Percentiles rank a stretch among this genome's conserved stretches.
Conservation (phyloP, 371 early-diverging fungal species). For the Edhazardia aedis region DNA sequence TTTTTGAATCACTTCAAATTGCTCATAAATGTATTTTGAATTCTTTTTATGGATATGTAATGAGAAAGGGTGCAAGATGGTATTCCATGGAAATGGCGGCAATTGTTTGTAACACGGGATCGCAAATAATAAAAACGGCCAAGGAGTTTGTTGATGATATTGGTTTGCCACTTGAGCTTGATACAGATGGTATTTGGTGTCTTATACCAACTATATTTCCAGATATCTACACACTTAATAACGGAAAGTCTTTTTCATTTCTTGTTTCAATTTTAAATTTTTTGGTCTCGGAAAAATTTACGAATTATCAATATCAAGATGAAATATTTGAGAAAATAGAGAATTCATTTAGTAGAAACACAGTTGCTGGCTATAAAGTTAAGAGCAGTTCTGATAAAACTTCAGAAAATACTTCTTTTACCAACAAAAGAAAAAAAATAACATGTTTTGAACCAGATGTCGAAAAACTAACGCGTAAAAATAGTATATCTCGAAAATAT, state of each 20-base stretch:
- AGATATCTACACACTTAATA: constrained; percentile 57
- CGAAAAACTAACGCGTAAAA: constrained; percentile 22
- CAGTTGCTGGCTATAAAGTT: too few species aligned
- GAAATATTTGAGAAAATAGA: neutral
- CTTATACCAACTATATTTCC: constrained; percentile 76
- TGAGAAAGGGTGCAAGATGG: constrained; percentile 96
- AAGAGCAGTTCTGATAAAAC: neutral
- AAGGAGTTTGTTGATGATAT: constrained; percentile 68
- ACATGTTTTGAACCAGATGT: too few species aligned
- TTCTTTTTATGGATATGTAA: constrained; percentile 97
- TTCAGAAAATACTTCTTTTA: constrained; percentile 39
- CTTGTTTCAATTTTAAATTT: constrained; percentile 90
- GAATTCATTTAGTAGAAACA: too few species aligned
- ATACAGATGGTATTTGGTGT: constrained; percentile 99
- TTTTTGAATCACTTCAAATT: constrained; percentile 83
- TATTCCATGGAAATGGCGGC: constrained; percentile 98
- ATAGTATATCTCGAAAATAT: constrained; percentile 49
- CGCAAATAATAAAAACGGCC: constrained; percentile 83
- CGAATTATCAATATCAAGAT: constrained; percentile 81
- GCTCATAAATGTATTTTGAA: constrained; percentile 89
- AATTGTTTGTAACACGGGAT: constrained; percentile 77
- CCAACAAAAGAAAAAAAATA: too few species aligned
- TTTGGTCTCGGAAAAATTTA: constrained; percentile 75
- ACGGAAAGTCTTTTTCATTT: constrained; percentile 61
- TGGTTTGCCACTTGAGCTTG: constrained; percentile 82